A percentile compares a stretch with the other conserved stretches of the same genome.
Conservation (phyloP, 2,329 filamentous ascomycete genomes). For the Didymella pinodella region DNA sequence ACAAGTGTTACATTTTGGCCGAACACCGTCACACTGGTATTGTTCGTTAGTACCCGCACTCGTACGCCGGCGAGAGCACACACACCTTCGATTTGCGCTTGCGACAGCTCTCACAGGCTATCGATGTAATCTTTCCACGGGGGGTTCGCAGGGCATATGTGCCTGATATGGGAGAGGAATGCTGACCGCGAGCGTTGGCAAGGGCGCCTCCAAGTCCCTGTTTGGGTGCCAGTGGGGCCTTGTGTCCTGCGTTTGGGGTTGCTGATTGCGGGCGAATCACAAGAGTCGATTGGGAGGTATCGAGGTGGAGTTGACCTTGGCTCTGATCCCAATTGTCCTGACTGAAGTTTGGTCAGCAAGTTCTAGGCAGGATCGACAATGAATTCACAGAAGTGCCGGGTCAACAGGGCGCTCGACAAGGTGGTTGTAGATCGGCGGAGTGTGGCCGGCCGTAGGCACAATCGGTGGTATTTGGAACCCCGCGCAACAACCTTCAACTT, state of each 20-base stretch:
- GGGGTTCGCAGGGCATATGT: constrained; percentile 49
- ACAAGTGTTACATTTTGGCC: constrained; percentile 52
- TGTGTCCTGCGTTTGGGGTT: constrained; percentile 38
- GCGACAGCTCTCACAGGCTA: constrained; percentile 51
- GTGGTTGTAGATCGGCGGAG: constrained; percentile 24
- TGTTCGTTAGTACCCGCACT: constrained; percentile 21
- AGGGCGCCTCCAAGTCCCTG: constrained; percentile 45
- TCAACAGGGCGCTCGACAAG: constrained; percentile 17
- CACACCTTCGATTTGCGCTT: constrained; percentile 52
- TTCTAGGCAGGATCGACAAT: constrained; percentile 12
- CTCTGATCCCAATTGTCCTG: constrained; percentile 46
- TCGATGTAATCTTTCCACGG: constrained; percentile 51
- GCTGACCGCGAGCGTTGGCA: constrained; percentile 42
- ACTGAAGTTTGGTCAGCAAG: constrained; percentile 39
- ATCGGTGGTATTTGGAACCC: constrained; percentile 29
- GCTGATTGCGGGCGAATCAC: constrained; percentile 41
- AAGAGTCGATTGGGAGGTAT: constrained; percentile 39
- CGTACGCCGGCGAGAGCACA: background rate
- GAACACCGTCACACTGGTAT: constrained; percentile 48
- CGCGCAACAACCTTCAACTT: constrained; percentile 20
- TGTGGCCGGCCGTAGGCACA: constrained; percentile 27
- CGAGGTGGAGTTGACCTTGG: constrained; percentile 41
- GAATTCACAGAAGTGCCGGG: constrained; percentile 21
- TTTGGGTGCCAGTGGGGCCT: constrained; percentile 50
- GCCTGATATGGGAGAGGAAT: constrained; percentile 48